These are phyloP conservation scores for Lophiostoma macrostomum DNA, from an alignment of 495 filamentous ascomycete genomes.

Conservation along the genomic window DNA sequence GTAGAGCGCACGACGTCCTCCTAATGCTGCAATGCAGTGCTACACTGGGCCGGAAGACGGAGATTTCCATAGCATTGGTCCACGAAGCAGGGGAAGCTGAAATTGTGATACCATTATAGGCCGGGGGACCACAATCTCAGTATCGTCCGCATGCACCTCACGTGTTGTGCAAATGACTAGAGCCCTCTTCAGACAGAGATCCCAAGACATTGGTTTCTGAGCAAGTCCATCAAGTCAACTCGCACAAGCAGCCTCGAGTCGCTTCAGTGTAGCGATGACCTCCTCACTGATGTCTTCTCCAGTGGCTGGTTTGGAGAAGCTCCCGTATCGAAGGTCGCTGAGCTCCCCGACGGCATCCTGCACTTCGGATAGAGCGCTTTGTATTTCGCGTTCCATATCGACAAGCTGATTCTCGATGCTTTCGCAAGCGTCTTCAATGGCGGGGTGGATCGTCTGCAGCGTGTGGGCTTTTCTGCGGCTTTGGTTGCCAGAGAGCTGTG, in stretches of 20 bases:
- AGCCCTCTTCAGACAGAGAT: no score
- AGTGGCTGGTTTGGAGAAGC: constrained; percentile 58
- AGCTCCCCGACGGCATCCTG: constrained; percentile 63
- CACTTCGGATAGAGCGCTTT: constrained; percentile 57
- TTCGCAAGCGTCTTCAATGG: constrained; percentile 62
- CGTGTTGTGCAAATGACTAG: no score
- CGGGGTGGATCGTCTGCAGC: constrained; percentile 60
- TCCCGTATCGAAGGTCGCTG: constrained; percentile 81
- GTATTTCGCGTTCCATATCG: constrained; percentile 61
- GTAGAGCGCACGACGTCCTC: not conserved
- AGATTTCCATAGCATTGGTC: no score
- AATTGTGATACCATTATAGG: no score
- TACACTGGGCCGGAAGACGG: no score
- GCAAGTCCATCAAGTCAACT: not conserved
- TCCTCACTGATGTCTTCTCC: constrained; percentile 62
- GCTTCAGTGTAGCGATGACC: constrained; percentile 34
- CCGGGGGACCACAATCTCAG: no score
- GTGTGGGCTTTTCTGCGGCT: constrained; percentile 53
- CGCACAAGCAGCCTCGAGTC: constrained; percentile 27
- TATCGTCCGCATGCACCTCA: no score
- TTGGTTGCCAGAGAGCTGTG: constrained; percentile 60
- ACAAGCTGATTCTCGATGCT: constrained; percentile 66
- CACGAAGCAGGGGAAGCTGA: no score
- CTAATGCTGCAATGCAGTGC: no score
- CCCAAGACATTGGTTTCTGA: not conserved